Evolutionary conservation across 1,284 basidiomycete genomes (phyloP).

Genomic region (Waitea zeae): DNA sequence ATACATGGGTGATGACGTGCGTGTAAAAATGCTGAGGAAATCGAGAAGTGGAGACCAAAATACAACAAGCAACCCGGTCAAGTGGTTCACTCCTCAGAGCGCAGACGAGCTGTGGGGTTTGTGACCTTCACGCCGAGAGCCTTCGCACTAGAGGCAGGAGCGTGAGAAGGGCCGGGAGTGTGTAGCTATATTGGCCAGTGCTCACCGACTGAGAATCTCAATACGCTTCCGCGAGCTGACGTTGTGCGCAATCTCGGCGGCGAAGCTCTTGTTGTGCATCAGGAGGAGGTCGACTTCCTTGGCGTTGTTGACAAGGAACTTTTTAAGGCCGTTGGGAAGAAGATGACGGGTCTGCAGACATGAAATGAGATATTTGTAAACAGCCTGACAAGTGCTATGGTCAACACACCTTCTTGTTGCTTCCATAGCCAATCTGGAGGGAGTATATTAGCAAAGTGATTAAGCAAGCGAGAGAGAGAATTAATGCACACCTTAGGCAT

Average conservation of each 20-base stretch:
- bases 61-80: too few species aligned
- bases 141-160: slow-evolving; percentile 48
- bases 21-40: too few species aligned
- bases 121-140: slow-evolving; percentile 86
- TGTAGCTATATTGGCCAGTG: slow-evolving; percentile 5
- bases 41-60: too few species aligned
- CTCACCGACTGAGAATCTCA: slow-evolving; percentile 77
- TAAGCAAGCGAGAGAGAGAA: too few species aligned
- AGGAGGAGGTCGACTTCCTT: slow-evolving; percentile 85
- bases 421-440: slow-evolving; percentile 61
- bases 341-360: slow-evolving; percentile 66
- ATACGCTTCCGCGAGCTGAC: slow-evolving; percentile 96
- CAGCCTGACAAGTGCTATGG: not conserved
- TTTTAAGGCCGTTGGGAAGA: slow-evolving; percentile 88
- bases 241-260: slow-evolving; percentile 94
- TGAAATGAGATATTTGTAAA: slow-evolving; percentile 1
- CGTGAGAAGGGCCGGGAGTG: slow-evolving; percentile 3
- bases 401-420: slow-evolving; percentile 50
- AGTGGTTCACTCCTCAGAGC: slow-evolving; percentile 76
- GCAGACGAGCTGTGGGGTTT: slow-evolving; percentile 87
- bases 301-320: slow-evolving; percentile 85
- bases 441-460: not conserved
- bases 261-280: slow-evolving; percentile 97
- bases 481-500: slow-evolving; percentile 72
- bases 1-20: too few species aligned